Evolutionary conservation across 768 basidiomycete genomes (phyloP).

Genomic region (Naganishia antarctica): DNA sequence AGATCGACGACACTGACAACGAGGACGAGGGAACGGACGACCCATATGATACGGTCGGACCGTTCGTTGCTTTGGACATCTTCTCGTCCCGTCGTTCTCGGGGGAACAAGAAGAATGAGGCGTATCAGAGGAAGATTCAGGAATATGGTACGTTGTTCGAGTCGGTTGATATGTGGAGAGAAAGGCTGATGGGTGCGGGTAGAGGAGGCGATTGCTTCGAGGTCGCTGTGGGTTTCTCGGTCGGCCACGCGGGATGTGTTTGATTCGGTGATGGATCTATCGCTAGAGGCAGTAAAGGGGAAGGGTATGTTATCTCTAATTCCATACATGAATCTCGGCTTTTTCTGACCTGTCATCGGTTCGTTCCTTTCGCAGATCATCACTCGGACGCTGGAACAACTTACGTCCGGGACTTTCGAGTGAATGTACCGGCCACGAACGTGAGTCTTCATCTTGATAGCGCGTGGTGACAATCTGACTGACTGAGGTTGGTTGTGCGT

Average conservation of each 20-base stretch:
- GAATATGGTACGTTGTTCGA: not conserved
- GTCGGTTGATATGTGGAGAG: not conserved
- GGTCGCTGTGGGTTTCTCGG: not conserved
- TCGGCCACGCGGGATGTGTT: slow-evolving; percentile 3
- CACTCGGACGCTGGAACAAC: not conserved
- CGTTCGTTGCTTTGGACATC: not conserved
- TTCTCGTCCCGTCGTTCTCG: not conserved
- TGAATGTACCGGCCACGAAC: slow-evolving; percentile 16
- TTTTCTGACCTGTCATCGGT: no score
- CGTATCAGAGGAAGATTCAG: not conserved
- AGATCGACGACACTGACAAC: not conserved
- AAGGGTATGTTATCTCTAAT: no score
- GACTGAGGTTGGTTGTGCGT: not conserved
- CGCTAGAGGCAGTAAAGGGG: not conserved
- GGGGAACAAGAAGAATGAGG: not conserved
- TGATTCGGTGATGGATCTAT: not conserved
- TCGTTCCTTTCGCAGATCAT: not conserved
- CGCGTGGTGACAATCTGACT: not conserved
- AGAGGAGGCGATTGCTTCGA: not conserved
- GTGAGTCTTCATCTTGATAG: not conserved
- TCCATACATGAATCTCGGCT: not conserved
- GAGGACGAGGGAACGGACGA: no score
- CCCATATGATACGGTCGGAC: no score
- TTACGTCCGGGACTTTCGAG: slow-evolving; percentile 1
- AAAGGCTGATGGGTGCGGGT: not conserved